Percentiles rank a stretch among this genome's conserved stretches.
Evolutionary conservation across 2,329 filamentous ascomycete species (phyloP).

Genomic region (Chaetomiaceae sp.): DNA sequence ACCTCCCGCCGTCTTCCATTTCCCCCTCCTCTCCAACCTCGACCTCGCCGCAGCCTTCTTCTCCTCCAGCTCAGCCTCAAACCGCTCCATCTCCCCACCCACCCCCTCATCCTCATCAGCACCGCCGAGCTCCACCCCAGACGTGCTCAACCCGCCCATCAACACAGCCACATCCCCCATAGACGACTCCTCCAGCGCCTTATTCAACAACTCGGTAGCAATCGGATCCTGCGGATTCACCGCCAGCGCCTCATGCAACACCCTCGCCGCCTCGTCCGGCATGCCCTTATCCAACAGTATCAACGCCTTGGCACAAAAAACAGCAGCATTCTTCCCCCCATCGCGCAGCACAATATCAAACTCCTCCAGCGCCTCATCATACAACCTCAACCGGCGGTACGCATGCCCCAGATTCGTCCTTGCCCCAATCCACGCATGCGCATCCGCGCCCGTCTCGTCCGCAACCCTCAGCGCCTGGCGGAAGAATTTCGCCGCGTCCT

Average conservation of each 20-base stretch:
- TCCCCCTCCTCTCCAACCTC: conserved; percentile 28
- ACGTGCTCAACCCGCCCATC: conserved; percentile 15
- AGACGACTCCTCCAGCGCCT: conserved; percentile 62
- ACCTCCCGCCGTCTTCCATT: conserved; percentile 15
- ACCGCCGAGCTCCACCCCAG: neutral
- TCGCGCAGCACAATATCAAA: conserved; percentile 85
- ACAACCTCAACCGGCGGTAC: conserved; percentile 65
- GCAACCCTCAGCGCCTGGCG: conserved; percentile 71
- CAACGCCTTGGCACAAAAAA: conserved; percentile 80
- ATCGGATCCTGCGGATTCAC: conserved; percentile 76
- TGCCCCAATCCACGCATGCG: conserved; percentile 76
- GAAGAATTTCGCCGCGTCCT: conserved; percentile 74
- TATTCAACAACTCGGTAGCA: conserved; percentile 71
- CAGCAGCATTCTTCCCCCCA: conserved; percentile 71
- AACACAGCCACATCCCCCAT: conserved; percentile 31
- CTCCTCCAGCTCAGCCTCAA: conserved; percentile 50
- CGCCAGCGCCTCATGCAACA: conserved; percentile 79
- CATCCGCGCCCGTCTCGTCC: conserved; percentile 75
- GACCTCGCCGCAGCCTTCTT: conserved; percentile 42
- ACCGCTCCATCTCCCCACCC: conserved; percentile 38
- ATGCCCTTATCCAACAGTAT: conserved; percentile 74
- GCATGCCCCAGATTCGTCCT: conserved; percentile 88
- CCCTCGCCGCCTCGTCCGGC: conserved; percentile 71
- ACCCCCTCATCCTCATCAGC: conserved; percentile 42
- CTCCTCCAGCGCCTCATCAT: conserved; percentile 67